Percentiles rank a stretch among this genome's conserved stretches.
phyloP scores from a whole-genome alignment of 345 rosid genomes.

The Euphorbia tirucalli region DNA sequence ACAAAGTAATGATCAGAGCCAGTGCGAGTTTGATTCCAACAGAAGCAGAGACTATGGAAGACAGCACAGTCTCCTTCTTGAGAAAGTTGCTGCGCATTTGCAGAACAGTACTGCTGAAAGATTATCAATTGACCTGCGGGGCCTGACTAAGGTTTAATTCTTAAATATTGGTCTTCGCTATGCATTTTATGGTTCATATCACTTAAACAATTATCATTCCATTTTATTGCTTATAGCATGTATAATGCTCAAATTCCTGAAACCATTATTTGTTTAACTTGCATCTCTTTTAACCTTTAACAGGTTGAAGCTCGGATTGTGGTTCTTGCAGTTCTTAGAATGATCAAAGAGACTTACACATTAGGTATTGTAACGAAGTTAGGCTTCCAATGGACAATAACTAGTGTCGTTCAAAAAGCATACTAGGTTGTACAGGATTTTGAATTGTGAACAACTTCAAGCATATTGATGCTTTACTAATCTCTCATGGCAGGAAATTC shows the following conservation, averaged over 20 bases:
- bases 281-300: conserved; percentile 21
- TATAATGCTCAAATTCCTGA: background rate
- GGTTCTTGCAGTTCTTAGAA: conserved; percentile 78
- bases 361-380: conserved; percentile 38
- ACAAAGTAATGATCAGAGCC: conserved; percentile 43
- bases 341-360: conserved; percentile 78
- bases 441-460: background rate
- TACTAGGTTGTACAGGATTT: background rate
- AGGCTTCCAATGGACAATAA: background rate
- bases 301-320: conserved; percentile 95
- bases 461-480: conserved; percentile 15
- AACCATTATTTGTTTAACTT: background rate
- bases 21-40: conserved; percentile 30
- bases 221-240: background rate
- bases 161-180: background rate
- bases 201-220: background rate
- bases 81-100: conserved; percentile 73
- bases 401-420: background rate
- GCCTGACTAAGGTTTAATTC: conserved; percentile 61
- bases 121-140: conserved; percentile 71
- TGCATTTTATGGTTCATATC: background rate
- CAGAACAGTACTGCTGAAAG: conserved; percentile 52
- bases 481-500: conserved; percentile 65
- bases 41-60: conserved; percentile 40
- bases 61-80: conserved; percentile 63